A percentile compares a stretch with the other conserved stretches of the same genome.
These are phyloP conservation scores for Candida easanensis DNA, from an alignment of 805 yeast genomes.

Conservation along the genomic window DNA sequence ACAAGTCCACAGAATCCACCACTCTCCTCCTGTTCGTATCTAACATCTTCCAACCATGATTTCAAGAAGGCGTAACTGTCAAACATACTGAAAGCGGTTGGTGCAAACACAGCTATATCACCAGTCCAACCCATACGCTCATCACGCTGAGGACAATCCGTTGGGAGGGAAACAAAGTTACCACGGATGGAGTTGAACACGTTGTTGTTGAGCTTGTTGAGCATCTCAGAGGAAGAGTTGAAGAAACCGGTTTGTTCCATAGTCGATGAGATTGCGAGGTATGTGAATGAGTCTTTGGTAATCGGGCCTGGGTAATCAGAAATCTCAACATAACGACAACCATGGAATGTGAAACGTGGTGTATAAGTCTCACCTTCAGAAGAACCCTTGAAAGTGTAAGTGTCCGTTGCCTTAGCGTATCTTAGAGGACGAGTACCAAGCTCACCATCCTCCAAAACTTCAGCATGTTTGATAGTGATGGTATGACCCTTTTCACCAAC, in stretches of 20 bases:
- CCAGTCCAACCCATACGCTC: constrained; percentile 25
- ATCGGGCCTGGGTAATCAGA: constrained; percentile 16
- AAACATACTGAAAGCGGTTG: constrained; percentile 19
- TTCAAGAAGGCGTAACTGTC: constrained; percentile 20
- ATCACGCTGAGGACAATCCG: constrained; percentile 23
- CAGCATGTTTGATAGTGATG: constrained; percentile 15
- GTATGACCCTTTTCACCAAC: constrained; percentile 12
- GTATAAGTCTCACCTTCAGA: constrained; percentile 13
- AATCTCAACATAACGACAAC: constrained; percentile 16
- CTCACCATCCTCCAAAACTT: constrained; percentile 18
- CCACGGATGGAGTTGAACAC: constrained; percentile 19
- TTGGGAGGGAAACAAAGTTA: constrained; percentile 17
- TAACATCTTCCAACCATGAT: constrained; percentile 21
- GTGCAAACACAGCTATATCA: constrained; percentile 21
- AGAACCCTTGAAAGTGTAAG: constrained; percentile 16
- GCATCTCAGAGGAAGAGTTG: constrained; percentile 7
- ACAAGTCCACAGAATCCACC: constrained; percentile 20
- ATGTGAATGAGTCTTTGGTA: constrained; percentile 12
- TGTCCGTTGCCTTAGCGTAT: constrained; percentile 11
- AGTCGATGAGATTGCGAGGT: constrained; percentile 8
- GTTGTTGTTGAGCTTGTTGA: constrained; percentile 14
- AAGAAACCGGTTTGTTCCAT: constrained; percentile 15
- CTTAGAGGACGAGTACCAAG: constrained; percentile 17
- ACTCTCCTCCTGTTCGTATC: constrained; percentile 15
- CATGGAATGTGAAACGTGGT: constrained; percentile 20